A percentile compares a stretch with the other conserved stretches of the same genome.
These are phyloP conservation scores for Tetrapyrgos nigripes DNA, from an alignment of 1,284 basidiomycete genomes.

Conservation along the genomic window DNA sequence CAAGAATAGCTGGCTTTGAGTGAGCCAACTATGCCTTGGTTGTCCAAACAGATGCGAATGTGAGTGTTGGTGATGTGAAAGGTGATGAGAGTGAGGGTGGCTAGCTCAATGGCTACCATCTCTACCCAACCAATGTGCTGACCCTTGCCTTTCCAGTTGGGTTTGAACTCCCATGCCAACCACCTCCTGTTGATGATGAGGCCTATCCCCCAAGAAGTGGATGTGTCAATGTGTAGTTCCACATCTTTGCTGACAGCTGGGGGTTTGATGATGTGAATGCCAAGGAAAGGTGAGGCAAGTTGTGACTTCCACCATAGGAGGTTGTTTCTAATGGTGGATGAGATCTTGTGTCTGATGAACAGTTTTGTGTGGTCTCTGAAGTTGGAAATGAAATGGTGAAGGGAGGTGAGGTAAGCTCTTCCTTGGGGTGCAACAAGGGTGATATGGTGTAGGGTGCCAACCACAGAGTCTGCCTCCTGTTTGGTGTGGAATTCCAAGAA, in stretches of 20 bases:
- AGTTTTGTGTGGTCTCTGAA: constrained; percentile 3
- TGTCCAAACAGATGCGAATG: constrained; percentile 33
- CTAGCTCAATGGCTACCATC: constrained; percentile 37
- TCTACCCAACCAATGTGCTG: constrained; percentile 44
- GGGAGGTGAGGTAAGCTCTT: neutral
- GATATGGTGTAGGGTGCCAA: constrained; percentile 23
- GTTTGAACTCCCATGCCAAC: constrained; percentile 29
- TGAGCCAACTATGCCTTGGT: constrained; percentile 30
- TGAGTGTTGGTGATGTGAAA: neutral
- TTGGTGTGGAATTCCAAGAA: neutral
- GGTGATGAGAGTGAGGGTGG: constrained; percentile 11
- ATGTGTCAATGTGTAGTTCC: constrained; percentile 35
- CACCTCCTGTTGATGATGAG: constrained; percentile 25
- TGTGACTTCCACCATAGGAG: constrained; percentile 12
- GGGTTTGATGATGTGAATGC: constrained; percentile 13
- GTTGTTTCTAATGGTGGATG: constrained; percentile 21
- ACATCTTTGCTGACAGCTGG: constrained; percentile 1
- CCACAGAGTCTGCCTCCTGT: neutral
- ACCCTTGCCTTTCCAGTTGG: constrained; percentile 26
- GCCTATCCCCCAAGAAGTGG: constrained; percentile 29
- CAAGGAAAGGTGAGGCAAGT: constrained; percentile 9
- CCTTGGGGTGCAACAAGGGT: constrained; percentile 15
- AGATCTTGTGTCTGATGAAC: constrained; percentile 8
- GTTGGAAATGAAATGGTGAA: constrained; percentile 15
- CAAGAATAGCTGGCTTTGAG: constrained; percentile 23